Percentiles rank a stretch among this genome's conserved stretches.
These are phyloP conservation scores for Neurospora tetraspora DNA, from an alignment of 495 filamentous ascomycete species.

Conservation along the genomic window DNA sequence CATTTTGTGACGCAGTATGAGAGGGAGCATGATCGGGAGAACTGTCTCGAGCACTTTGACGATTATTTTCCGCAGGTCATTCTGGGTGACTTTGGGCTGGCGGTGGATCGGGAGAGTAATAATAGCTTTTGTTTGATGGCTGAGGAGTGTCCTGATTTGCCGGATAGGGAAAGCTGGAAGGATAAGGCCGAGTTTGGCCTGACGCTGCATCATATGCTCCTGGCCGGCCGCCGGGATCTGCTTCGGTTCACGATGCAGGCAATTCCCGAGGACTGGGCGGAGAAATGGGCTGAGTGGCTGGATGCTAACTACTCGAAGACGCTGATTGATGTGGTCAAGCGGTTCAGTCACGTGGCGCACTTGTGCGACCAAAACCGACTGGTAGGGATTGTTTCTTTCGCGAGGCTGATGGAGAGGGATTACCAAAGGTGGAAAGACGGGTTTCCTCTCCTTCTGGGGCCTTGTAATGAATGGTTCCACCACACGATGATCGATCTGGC, in stretches of 20 bases:
- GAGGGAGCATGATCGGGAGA: not conserved
- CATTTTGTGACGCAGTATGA: slow-evolving; percentile 10
- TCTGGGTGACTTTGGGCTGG: not conserved
- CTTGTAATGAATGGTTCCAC: slow-evolving; percentile 1
- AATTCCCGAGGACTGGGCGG: not conserved
- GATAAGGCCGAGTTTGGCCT: slow-evolving; percentile 3
- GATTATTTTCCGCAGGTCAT: slow-evolving; percentile 4
- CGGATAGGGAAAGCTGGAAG: not conserved
- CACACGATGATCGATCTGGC: slow-evolving; percentile 1
- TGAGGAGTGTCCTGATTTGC: not conserved
- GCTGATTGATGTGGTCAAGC: not conserved
- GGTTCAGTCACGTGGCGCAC: not conserved
- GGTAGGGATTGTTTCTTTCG: not conserved
- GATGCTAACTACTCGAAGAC: not conserved
- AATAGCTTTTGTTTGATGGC: not conserved
- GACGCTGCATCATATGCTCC: not conserved
- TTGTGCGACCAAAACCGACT: not conserved
- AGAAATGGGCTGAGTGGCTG: not conserved
- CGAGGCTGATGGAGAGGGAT: not conserved
- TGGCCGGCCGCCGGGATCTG: not conserved
- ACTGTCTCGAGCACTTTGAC: not conserved
- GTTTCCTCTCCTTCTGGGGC: not conserved
- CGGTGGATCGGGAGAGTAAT: not conserved
- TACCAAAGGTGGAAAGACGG: not conserved
- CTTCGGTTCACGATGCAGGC: not conserved